Evolutionary conservation across 805 yeast genomes (phyloP).

Genomic region (Sugiyamaella smithiae): DNA sequence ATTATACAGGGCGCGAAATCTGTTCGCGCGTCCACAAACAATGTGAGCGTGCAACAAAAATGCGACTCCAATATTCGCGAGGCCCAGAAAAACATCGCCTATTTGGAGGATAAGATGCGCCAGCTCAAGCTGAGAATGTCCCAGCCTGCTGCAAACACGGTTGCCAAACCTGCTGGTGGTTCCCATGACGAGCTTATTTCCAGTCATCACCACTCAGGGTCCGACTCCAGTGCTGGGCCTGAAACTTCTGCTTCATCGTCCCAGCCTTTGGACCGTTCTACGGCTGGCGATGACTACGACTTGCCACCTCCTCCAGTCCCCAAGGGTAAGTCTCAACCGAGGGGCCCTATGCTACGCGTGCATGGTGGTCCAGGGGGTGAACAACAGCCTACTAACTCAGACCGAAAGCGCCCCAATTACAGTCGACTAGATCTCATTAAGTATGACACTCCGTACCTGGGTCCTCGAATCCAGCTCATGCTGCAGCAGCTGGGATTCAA

Average conservation of each 20-base stretch:
- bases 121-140: constrained; percentile 46
- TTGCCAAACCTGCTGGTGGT: constrained; percentile 10
- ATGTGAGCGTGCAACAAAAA: constrained; percentile 79
- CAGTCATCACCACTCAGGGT: constrained; percentile 18
- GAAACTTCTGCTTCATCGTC: constrained; percentile 6
- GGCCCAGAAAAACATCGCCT: constrained; percentile 86
- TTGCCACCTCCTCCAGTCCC: constrained; percentile 20
- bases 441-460: constrained; percentile 90
- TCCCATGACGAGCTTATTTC: neutral
- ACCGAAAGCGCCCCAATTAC: constrained; percentile 24
- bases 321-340: constrained; percentile 16
- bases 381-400: neutral
- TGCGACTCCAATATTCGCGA: constrained; percentile 90
- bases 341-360: too few relatives aligned
- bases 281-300: neutral
- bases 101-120: constrained; percentile 71
- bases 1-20: constrained; percentile 85
- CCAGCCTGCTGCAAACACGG: constrained; percentile 3
- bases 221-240: constrained; percentile 18
- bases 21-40: constrained; percentile 72
- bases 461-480: constrained; percentile 94
- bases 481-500: constrained; percentile 91
- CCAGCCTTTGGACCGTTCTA: too few relatives aligned
- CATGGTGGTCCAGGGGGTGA: too few relatives aligned
- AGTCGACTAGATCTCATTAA: constrained; percentile 66